These are phyloP conservation scores for Trypanosoma theileri DNA, from an alignment of 208 protist genomes.

Conservation along the genomic window DNA sequence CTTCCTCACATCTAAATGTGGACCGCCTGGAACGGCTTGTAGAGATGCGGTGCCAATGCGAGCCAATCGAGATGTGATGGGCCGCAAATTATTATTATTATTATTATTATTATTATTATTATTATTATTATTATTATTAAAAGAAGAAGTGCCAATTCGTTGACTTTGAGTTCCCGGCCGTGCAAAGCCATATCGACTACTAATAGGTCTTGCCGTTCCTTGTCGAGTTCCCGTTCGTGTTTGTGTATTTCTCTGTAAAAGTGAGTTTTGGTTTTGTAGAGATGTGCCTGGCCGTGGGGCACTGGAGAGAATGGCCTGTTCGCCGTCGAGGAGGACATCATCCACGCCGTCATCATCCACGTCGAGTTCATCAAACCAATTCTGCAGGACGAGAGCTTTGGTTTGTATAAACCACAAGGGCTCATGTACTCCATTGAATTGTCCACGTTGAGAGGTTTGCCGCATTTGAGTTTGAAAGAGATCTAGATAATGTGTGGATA, in stretches of 20 bases:
- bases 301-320: constrained; percentile 83
- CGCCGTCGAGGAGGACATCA: constrained; percentile 91
- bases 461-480: constrained; percentile 9
- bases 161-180: constrained; percentile 68
- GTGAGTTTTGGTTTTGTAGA: too few species aligned
- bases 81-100: constrained; percentile 50
- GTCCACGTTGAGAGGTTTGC: neutral
- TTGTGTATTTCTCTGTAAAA: neutral
- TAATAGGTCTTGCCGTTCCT: constrained; percentile 55
- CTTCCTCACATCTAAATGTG: constrained; percentile 84
- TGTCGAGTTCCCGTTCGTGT: neutral
- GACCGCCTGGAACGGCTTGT: constrained; percentile 58
- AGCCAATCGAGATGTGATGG: constrained; percentile 87
- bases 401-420: constrained; percentile 93
- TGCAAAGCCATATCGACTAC: constrained; percentile 80
- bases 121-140: neutral
- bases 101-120: constrained; percentile 1
- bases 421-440: constrained; percentile 37
- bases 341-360: constrained; percentile 94
- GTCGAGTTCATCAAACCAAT: constrained; percentile 95
- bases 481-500: constrained; percentile 77
- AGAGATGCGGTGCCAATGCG: constrained; percentile 95
- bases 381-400: constrained; percentile 86
- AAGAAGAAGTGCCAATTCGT: too few species aligned
- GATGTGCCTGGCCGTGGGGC: constrained; percentile 88